Base-by-base conservation (phyloP, 352 stramenopile species). In the Globisporangium carolinianum region DNA sequence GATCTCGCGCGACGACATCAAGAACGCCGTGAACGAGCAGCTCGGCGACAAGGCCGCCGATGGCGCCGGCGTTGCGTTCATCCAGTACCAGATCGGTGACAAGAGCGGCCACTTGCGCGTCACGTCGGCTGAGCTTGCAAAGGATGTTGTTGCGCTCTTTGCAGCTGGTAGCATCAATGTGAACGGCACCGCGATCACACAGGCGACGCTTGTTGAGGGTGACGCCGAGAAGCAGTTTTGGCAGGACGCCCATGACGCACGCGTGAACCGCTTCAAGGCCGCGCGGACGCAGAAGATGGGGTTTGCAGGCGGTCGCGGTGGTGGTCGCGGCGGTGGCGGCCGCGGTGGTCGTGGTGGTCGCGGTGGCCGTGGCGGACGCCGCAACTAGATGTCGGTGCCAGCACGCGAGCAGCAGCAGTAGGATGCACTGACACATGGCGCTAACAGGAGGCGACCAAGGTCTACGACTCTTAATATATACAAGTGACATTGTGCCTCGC, bases 201-300 rank as follows among this genome's bases (percentile, higher is more conserved):
- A 69, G 48, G 83, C 81, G 15, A 67, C 60, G 36, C 52, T 93
- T 24, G 65, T 93, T 46, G 71, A 84, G 6, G 85, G 83, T 41
- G 81, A 93, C 0, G 81, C 89, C 48, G 85, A 95, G 65, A 91
- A 92, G 68, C 67, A 83, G 55, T 95, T 95, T 63, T 95, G 85
- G 85, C 68, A 84, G 39, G 83, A 91, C 50, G 83, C 80, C 46
- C 83, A 82, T 49, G 75, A 62, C 48, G 77, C 82, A 17, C 83
- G 85, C 53, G 72, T 65, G 63, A 89, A 82, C 62, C 85, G 85
- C 65, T 91, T 91, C 61, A 89, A 89, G 72, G 78, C 90, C 61
- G 68, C 72, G 35, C 79, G 76, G n/a, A 81, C 75, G 51, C 90
- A 89, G 72, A 88, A 88, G 66, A 72, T 71, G 60, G 74, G 67